Conservation (phyloP, 306 rosid genomes). For the Trifolium repens region DNA sequence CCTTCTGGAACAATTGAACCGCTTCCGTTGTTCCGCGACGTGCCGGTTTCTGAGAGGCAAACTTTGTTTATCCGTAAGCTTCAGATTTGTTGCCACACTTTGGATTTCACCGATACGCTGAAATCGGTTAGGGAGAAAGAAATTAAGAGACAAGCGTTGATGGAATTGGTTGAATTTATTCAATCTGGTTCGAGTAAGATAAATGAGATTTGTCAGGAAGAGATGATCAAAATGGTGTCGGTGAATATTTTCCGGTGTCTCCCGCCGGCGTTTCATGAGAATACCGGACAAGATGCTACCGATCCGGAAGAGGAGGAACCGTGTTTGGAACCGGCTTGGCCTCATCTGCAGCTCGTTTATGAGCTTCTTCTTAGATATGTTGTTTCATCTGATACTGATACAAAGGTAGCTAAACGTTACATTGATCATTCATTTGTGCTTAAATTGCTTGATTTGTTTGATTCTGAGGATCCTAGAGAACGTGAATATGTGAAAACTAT, state of each 20-base stretch:
- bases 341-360: constrained; percentile 89
- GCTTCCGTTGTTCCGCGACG: constrained; percentile 72
- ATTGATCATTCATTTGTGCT: constrained; percentile 92
- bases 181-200: constrained; percentile 91
- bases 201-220: constrained; percentile 86
- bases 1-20: constrained; percentile 74
- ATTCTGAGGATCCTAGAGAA: constrained; percentile 91
- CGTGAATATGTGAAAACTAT: constrained; percentile 93
- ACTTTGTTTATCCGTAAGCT: constrained; percentile 70
- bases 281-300: constrained; percentile 69
- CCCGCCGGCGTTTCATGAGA: constrained; percentile 87
- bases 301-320: constrained; percentile 97
- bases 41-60: constrained; percentile 70
- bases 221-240: constrained; percentile 88
- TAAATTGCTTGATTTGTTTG: constrained; percentile 86
- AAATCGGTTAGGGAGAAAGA: constrained; percentile 85
- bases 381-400: constrained; percentile 96
- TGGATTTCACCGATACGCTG: constrained; percentile 77
- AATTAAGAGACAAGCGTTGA: constrained; percentile 78
- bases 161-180: constrained; percentile 88
- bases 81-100: constrained; percentile 71
- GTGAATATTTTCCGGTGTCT: constrained; percentile 84
- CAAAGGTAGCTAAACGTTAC: constrained; percentile 89
- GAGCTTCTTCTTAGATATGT: constrained; percentile 91
- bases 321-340: constrained; percentile 83